A percentile compares a stretch with the other conserved stretches of the same genome.
These are phyloP conservation scores for Globisporangium sylvaticum DNA, from an alignment of 352 stramenopile genomes.

Conservation along the genomic window DNA sequence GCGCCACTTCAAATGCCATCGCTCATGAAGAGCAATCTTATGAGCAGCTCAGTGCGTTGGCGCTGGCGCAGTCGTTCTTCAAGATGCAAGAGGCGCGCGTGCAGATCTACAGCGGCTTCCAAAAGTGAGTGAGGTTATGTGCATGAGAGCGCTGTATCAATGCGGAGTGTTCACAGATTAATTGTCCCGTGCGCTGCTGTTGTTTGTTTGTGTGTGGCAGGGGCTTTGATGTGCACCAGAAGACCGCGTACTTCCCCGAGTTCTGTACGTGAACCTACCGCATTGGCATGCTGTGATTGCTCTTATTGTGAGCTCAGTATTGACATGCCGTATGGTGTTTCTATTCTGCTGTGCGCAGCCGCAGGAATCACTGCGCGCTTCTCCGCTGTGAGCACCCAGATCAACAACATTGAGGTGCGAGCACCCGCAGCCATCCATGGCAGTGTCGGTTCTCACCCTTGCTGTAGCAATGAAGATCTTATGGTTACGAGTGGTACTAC, in stretches of 20 bases:
- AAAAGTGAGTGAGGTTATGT: constrained; percentile 25
- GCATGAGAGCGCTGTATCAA: background rate
- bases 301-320: background rate
- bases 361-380: constrained; percentile 59
- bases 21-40: constrained; percentile 6
- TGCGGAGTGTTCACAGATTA: background rate
- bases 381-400: constrained; percentile 53
- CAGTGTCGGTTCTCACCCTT: background rate
- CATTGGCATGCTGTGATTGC: background rate
- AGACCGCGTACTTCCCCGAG: constrained; percentile 47
- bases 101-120: constrained; percentile 67
- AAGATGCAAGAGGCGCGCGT: constrained; percentile 60
- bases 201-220: constrained; percentile 18
- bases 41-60: constrained; percentile 8
- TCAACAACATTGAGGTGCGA: constrained; percentile 69
- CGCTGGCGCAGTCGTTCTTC: constrained; percentile 43
- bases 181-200: background rate
- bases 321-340: background rate
- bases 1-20: constrained; percentile 1
- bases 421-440: background rate
- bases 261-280: constrained; percentile 44
- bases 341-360: constrained; percentile 25
- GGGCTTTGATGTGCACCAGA: constrained; percentile 65
- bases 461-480: background rate
- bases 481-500: too few species aligned